Base-by-base conservation (phyloP, 2,329 filamentous ascomycete species). In the Apiospora hydei region DNA sequence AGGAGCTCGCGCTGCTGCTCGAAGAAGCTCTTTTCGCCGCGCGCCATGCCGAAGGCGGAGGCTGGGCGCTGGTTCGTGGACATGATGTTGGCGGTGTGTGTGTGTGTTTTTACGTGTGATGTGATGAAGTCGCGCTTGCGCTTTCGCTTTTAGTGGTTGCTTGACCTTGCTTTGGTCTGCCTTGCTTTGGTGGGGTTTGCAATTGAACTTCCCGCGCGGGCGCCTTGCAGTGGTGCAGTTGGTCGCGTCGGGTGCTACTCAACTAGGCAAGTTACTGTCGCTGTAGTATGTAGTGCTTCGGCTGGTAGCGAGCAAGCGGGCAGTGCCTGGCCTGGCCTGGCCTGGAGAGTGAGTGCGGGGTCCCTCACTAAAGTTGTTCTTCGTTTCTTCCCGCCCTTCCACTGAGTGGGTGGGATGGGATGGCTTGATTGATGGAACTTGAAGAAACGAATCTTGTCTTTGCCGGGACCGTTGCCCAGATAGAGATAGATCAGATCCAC, bases 1-100 rank as follows among this genome's bases (percentile, higher is more conserved):
- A 95, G 85, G 8, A 90, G 85, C 77, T 92, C 92, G 73, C 93
- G 89, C 83, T 96, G 93, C 79, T 92, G 89, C 79, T 95, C 92
- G 77, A 95, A 96, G 77, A 92, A 93, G 0, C 90, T 85, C 82
- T 89, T 90, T 71, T 88, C 86, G 38, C 77, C 86, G 38, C 77
- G 81, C 41, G 66, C 26, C 57, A 64, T 64, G 14, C 66, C n/a
- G 11, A 68, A 30, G 14, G 66, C 46, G 41, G 66, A 68, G 3
- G 41, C 4, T 6, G 66, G 66, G 13, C 66, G 66, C 14, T 68
- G 41, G 41, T 43, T 68, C 26, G 66, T 46, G n/a, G 66, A 68
- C 41, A 68, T 68, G 41, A 8, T 57, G n/a, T n/a, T 7, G 13
- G n/a, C 24, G 24, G 66, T 26, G 66, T 34, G 6, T 30, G 41